A percentile compares a stretch with the other conserved stretches of the same genome.
Conservation (phyloP, 1,284 basidiomycete genomes). For the Pseudozyma thailandica region DNA sequence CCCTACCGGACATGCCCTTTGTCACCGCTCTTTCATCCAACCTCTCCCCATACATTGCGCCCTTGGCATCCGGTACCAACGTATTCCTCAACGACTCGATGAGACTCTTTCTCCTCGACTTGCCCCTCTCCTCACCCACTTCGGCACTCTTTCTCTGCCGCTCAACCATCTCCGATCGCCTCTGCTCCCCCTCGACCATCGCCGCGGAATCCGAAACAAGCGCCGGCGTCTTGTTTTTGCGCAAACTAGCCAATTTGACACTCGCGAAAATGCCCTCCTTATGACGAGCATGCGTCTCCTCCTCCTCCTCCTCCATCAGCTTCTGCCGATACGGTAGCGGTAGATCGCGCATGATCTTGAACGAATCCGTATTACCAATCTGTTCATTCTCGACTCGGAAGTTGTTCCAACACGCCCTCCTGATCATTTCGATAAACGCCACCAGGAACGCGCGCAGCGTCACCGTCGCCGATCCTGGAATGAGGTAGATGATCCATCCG, state of each 20-base stretch:
- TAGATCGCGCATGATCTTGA: conserved; percentile 60
- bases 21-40: conserved; percentile 39
- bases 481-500: conserved; percentile 83
- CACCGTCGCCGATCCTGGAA: conserved; percentile 71
- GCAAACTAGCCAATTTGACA: conserved; percentile 19
- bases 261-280: conserved; percentile 26
- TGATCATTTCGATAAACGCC: conserved; percentile 79
- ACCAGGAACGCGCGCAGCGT: conserved; percentile 77
- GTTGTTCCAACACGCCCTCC: conserved; percentile 92
- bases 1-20: conserved; percentile 30
- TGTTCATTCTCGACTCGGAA: conserved; percentile 85
- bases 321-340: conserved; percentile 54
- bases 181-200: not conserved
- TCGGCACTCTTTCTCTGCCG: not conserved
- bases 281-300: not conserved
- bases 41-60: conserved; percentile 8
- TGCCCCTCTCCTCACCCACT: not conserved
- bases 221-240: conserved; percentile 7
- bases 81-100: conserved; percentile 29
- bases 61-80: conserved; percentile 27
- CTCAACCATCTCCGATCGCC: not conserved
- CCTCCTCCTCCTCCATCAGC: conserved; percentile 8
- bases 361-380: conserved; percentile 69
- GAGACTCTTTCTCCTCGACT: conserved; percentile 7
- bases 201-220: not conserved